Conservation (phyloP, 75 land plant genomes). For the Pinus tabuliformis region DNA sequence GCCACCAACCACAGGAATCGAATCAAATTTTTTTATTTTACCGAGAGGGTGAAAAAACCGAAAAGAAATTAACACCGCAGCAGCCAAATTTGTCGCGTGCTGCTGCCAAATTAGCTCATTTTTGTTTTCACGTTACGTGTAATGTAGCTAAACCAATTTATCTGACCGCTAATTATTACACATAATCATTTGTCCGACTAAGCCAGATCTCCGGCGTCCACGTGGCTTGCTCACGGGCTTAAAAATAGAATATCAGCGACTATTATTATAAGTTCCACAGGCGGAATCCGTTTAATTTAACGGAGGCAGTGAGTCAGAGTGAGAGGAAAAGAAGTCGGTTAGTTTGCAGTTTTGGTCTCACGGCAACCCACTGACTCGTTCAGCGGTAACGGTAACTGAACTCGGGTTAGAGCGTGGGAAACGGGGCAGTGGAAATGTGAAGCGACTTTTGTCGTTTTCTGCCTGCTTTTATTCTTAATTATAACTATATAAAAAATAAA, state of each 20-base stretch:
- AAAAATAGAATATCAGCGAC: neutral
- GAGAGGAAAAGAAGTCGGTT: too few species aligned
- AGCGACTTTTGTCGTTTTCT: constrained; percentile 1
- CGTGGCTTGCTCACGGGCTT: neutral
- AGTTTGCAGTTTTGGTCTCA: neutral
- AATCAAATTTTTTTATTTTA: neutral
- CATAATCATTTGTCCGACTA: neutral
- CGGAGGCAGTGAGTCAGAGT: neutral
- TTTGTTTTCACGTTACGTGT: constrained; percentile 9
- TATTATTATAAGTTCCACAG: neutral
- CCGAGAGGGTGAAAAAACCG: too few species aligned
- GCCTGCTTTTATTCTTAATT: neutral
- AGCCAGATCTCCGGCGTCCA: constrained; percentile 6
- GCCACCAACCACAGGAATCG: constrained; percentile 5
- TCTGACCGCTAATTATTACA: constrained; percentile 3
- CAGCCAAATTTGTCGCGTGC: too few species aligned
- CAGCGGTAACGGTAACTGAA: neutral
- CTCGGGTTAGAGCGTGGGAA: neutral
- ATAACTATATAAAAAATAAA: neutral
- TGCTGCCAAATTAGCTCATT: neutral
- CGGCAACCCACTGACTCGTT: neutral
- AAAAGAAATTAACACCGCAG: too few species aligned
- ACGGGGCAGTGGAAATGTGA: neutral
- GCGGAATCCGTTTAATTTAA: neutral
- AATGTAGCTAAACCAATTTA: neutral